phyloP scores from a whole-genome alignment of 2,329 filamentous ascomycete species.

The Aureobasidium sp. region DNA sequence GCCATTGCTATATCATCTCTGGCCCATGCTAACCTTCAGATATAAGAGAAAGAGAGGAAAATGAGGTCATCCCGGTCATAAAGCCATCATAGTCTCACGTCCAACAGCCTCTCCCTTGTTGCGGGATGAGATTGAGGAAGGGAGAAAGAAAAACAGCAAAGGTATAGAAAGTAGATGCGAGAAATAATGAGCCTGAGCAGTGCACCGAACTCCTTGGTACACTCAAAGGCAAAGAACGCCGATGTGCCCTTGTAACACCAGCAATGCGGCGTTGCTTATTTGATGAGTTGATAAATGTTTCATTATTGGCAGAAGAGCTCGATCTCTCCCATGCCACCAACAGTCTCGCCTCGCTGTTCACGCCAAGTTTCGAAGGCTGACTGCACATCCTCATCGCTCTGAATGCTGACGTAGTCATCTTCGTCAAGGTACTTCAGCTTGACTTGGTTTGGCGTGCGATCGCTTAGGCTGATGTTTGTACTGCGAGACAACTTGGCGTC shows the following conservation, averaged over 20 bases:
- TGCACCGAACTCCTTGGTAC: constrained; percentile 7
- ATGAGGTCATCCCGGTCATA: constrained; percentile 9
- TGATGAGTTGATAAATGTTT: background rate
- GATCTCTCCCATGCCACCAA: constrained; percentile 72
- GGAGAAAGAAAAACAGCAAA: constrained; percentile 9
- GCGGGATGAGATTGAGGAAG: background rate
- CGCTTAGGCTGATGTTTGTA: constrained; percentile 74
- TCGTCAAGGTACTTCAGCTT: constrained; percentile 90
- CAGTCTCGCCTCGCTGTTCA: constrained; percentile 56
- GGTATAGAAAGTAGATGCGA: constrained; percentile 9
- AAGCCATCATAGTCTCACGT: constrained; percentile 7
- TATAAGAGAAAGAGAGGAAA: constrained; percentile 2
- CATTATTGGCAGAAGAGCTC: constrained; percentile 66
- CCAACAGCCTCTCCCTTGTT: background rate
- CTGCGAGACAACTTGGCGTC: constrained; percentile 88
- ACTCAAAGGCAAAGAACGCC: background rate
- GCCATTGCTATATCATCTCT: constrained; percentile 11
- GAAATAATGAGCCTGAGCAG: background rate
- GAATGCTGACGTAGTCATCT: constrained; percentile 85
- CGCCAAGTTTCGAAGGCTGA: constrained; percentile 94
- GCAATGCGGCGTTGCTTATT: background rate
- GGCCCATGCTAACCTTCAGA: constrained; percentile 10
- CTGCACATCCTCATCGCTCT: constrained; percentile 92
- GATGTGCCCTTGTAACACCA: background rate
- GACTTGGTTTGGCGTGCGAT: constrained; percentile 47